Evolutionary conservation across 148 eudicot genomes (phyloP).

Genomic region (Rhododendron ovatum): DNA sequence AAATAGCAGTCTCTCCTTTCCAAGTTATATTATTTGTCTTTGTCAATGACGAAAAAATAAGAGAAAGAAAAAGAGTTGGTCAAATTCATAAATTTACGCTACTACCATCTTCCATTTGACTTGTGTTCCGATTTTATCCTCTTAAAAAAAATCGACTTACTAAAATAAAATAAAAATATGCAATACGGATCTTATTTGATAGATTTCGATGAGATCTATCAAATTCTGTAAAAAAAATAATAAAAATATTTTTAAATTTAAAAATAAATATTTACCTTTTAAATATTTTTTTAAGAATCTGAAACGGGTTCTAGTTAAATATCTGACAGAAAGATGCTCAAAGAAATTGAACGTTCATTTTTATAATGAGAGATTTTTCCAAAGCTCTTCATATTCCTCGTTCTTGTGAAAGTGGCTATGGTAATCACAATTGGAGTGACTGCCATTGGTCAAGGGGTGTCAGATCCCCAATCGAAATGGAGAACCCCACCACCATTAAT

Average conservation of each 20-base stretch:
- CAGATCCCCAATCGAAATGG: neutral
- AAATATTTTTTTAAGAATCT: no score
- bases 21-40: neutral
- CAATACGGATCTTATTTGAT: no score
- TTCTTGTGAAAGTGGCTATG: neutral
- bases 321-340: neutral
- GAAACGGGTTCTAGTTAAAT: neutral
- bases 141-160: no score
- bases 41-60: neutral
- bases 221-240: no score
- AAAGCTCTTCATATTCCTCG: neutral
- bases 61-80: no score
- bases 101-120: neutral
- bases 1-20: neutral
- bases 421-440: neutral
- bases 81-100: neutral
- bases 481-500: neutral
- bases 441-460: neutral
- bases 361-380: neutral
- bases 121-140: neutral
- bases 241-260: no score
- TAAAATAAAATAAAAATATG: no score
- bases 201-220: no score
- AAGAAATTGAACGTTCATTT: neutral
- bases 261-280: no score